A percentile compares a stretch with the other conserved stretches of the same genome.
phyloP scores from a whole-genome alignment of 495 filamentous ascomycete species.

The Chlorociboria aeruginascens region DNA sequence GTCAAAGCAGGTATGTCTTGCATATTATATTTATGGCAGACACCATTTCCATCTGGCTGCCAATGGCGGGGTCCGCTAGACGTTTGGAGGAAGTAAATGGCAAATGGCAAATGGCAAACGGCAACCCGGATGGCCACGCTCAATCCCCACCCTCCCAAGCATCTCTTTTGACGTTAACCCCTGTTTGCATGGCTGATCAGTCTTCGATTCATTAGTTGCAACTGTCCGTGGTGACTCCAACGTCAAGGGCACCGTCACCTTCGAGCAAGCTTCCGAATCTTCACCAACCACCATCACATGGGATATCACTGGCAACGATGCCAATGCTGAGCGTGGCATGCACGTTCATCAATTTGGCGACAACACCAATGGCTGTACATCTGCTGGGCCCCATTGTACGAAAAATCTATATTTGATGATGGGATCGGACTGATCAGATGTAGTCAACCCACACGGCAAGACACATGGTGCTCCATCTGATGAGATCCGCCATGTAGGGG shows the following conservation, averaged over 20 bases:
- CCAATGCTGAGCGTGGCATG: conserved; percentile 92
- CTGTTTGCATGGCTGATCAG: neutral
- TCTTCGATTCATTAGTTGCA: conserved; percentile 49
- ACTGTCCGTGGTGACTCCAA: conserved; percentile 95
- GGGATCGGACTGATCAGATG: neutral
- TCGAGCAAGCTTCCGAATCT: conserved; percentile 79
- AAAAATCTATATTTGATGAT: neutral
- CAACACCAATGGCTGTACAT: conserved; percentile 99
- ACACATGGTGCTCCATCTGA: conserved; percentile 81
- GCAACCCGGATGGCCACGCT: conserved; percentile 22
- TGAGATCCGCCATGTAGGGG: conserved; percentile 83
- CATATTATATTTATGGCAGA: neutral
- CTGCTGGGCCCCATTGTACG: conserved; percentile 85
- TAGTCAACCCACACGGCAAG: conserved; percentile 91
- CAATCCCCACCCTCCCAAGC: neutral
- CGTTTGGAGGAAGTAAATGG: conserved; percentile 17
- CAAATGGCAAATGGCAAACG: no score
- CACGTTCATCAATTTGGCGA: conserved; percentile 98
- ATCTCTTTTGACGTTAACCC: neutral
- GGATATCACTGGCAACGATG: conserved; percentile 84
- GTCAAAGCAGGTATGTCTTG: conserved; percentile 80
- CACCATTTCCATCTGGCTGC: neutral
- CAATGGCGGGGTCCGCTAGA: conserved; percentile 22
- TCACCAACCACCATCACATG: conserved; percentile 75
- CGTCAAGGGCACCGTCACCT: conserved; percentile 82